A percentile compares a stretch with the other conserved stretches of the same genome.
Evolutionary conservation across 306 rosid genomes (phyloP).

Genomic region (Psophocarpus tetragonolobus): DNA sequence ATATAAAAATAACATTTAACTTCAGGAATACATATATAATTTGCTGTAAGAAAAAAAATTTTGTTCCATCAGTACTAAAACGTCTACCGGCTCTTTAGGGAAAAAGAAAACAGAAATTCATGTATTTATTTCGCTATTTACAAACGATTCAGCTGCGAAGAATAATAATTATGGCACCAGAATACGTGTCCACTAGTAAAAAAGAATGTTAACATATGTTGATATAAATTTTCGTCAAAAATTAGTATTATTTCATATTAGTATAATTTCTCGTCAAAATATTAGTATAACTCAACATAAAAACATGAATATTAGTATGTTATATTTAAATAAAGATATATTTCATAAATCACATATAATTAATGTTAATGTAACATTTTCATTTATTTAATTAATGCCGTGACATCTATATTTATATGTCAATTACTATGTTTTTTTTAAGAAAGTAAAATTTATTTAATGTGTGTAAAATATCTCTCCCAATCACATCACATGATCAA

Average conservation of each 20-base stretch:
- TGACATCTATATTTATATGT: no score
- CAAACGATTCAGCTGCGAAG: neutral
- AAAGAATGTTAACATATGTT: no score
- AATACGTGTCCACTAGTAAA: neutral
- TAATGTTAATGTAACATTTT: neutral
- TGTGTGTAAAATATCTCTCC: no score
- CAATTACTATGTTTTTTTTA: no score
- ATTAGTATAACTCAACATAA: neutral
- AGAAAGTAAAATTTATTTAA: no score
- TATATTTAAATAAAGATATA: neutral
- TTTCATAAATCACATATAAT: neutral
- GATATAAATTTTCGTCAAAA: no score
- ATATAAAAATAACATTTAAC: no score
- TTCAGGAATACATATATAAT: no score
- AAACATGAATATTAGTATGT: no score
- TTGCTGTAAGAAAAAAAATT: neutral
- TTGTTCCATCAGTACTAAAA: neutral
- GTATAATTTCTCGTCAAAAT: no score
- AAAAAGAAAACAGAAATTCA: neutral
- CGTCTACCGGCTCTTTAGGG: neutral
- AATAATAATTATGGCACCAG: neutral
- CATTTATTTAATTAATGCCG: neutral
- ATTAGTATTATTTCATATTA: neutral
- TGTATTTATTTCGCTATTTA: neutral
- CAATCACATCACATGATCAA: no score